Base-by-base conservation (phyloP, 2,329 filamentous ascomycete genomes). In the Keithomyces neogunnii region DNA sequence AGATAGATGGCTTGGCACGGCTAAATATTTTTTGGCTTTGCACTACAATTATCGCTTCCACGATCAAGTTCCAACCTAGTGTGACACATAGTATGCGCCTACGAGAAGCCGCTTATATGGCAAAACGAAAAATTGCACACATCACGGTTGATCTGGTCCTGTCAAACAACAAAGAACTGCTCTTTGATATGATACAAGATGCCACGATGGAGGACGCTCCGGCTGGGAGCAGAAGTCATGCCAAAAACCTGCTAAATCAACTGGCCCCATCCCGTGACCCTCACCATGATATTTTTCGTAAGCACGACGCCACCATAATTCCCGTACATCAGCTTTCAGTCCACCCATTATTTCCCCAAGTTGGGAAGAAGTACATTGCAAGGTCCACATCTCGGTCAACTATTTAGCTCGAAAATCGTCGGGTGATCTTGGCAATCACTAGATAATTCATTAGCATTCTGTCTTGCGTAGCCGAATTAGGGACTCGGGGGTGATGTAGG, bases 351-450 rank as follows among this genome's bases (percentile, higher is more conserved):
- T n/a, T 19, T 13, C 38, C 38, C 13, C 32, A 4, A 13, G 11
- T 13, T 30, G 19, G 28, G 1, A 46, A 19, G 5, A 10, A 30
- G 11, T 28, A 13, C n/a, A 42, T 43, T 26, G 13, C 42, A 35
- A 36, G 29, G 38, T 38, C 9, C 31, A 11, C 31, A 28, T 33
- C 43, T 6, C 38, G 19, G 38, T 35, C 2, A 28, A 9, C 33
- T 51, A 40, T 66, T 69, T 80, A 81, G 74, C 76, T 80, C 51
- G 81, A 84, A 80, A 96, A 95, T 72, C 86, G 86, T 73, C 90
- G 86, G 62, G 90, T 95, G 66, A 96, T 75, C 80, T 96, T 96
- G 70, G 91, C 91, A 69, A 96, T 93, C 69, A 96, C 91, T 96
- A 33, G 9, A 30, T 9, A 13, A 26, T n/a, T 5, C 3, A 54